These are phyloP conservation scores for Metschnikowia noctiluminum DNA, from an alignment of 805 yeast genomes.

Conservation along the genomic window DNA sequence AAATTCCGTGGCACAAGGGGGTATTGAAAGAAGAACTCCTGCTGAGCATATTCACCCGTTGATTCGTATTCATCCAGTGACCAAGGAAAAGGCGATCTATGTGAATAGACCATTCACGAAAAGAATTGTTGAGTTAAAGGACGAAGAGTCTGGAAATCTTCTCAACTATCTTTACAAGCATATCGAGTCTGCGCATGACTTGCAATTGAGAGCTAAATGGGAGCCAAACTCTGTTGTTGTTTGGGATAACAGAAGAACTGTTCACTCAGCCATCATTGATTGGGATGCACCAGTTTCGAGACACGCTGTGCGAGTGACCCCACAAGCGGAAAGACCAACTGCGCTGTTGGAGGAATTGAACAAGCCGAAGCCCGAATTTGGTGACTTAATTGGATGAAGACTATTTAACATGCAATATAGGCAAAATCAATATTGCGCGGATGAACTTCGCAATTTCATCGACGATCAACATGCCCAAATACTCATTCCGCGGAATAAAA, in stretches of 20 bases:
- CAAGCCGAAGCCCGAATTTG: conserved; percentile 16
- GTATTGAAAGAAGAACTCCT: conserved; percentile 31
- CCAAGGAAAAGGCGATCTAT: conserved; percentile 29
- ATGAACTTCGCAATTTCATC: too few relatives aligned
- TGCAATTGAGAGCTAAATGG: conserved; percentile 37
- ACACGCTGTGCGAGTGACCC: conserved; percentile 36
- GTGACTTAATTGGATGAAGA: conserved; percentile 1
- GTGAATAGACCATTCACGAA: conserved; percentile 35
- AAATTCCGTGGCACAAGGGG: conserved; percentile 28
- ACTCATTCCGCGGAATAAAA: too few relatives aligned
- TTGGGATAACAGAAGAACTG: conserved; percentile 35
- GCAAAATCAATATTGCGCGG: too few relatives aligned
- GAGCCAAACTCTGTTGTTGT: conserved; percentile 35
- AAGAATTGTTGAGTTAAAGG: conserved; percentile 33
- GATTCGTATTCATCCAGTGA: conserved; percentile 34
- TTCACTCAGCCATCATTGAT: conserved; percentile 36
- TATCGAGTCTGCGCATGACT: conserved; percentile 32
- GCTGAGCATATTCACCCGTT: conserved; percentile 35
- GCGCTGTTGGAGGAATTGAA: conserved; percentile 36
- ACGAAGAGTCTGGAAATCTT: conserved; percentile 32
- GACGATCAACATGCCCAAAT: too few relatives aligned
- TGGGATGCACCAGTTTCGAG: conserved; percentile 35
- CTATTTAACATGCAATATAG: too few relatives aligned
- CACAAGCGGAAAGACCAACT: conserved; percentile 39
- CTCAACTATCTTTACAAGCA: conserved; percentile 31